phyloP scores from a whole-genome alignment of 768 basidiomycete species.

The Termitomyces sp. region DNA sequence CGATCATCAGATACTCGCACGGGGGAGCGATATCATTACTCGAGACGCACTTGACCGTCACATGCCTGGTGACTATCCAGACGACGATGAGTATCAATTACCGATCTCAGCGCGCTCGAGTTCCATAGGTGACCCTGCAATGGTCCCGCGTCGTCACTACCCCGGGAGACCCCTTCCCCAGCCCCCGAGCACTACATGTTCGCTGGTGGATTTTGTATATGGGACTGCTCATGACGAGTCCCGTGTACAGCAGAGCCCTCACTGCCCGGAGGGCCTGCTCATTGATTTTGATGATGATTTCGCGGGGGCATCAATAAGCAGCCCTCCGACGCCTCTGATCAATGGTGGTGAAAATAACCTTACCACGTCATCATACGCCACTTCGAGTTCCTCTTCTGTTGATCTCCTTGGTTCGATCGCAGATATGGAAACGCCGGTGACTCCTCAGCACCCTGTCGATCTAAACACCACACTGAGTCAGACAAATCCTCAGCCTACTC shows the following conservation, averaged over 20 bases:
- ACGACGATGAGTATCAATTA: not conserved
- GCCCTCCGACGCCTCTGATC: not conserved
- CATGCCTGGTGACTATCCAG: not conserved
- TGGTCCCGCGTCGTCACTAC: slow-evolving; percentile 40
- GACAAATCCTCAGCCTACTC: slow-evolving; percentile 6
- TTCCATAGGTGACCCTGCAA: slow-evolving; percentile 21
- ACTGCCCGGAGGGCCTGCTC: slow-evolving; percentile 47
- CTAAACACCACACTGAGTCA: not conserved
- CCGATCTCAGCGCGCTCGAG: not conserved
- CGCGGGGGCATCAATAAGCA: not conserved
- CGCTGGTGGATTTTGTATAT: slow-evolving; percentile 32
- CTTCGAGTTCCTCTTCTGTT: slow-evolving; percentile 16
- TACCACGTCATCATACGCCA: slow-evolving; percentile 1
- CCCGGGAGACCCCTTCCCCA: slow-evolving; percentile 55
- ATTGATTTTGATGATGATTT: slow-evolving; percentile 50
- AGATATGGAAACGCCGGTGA: slow-evolving; percentile 4
- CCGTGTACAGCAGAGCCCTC: slow-evolving; percentile 12
- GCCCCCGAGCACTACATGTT: slow-evolving; percentile 26
- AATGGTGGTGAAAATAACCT: not conserved
- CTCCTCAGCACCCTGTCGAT: not conserved
- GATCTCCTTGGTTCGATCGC: slow-evolving; percentile 16
- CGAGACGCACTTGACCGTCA: not conserved
- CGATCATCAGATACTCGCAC: not conserved
- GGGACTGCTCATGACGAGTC: slow-evolving; percentile 24
- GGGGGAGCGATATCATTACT: not conserved